Percentiles rank a stretch among this genome's conserved stretches.
Conservation (phyloP, 2,329 filamentous ascomycete genomes). For the Calycina herbarum region DNA sequence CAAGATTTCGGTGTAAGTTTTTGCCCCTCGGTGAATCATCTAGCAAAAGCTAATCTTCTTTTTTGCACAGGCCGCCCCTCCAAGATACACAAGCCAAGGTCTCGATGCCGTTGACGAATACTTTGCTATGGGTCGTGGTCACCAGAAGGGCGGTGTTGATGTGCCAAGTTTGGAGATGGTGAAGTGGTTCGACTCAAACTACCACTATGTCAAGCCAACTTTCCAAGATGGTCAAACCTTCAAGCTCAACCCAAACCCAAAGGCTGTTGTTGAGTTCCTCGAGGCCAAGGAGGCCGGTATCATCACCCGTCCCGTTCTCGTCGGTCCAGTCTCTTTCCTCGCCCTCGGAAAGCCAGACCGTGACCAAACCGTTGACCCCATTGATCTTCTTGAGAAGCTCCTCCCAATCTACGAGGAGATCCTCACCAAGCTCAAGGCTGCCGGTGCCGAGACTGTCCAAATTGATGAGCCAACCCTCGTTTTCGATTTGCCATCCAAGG, state of each 20-base stretch:
- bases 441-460: slow-evolving; percentile 94
- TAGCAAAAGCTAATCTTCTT: slow-evolving; percentile 20
- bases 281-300: slow-evolving; percentile 99
- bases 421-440: slow-evolving; percentile 88
- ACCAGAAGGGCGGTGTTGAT: slow-evolving; percentile 92
- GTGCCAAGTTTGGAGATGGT: slow-evolving; percentile 98
- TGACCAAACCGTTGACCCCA: slow-evolving; percentile 88
- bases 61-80: slow-evolving; percentile 70
- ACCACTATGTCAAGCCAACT: slow-evolving; percentile 99
- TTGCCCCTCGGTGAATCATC: slow-evolving; percentile 6
- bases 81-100: slow-evolving; percentile 88
- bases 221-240: slow-evolving; percentile 96
- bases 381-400: slow-evolving; percentile 89
- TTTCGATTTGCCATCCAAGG: slow-evolving; percentile 85
- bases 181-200: slow-evolving; percentile 99
- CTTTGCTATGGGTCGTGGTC: slow-evolving; percentile 99
- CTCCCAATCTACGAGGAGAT: slow-evolving; percentile 94
- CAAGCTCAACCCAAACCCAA: slow-evolving; percentile 82
- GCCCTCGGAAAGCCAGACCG: slow-evolving; percentile 97
- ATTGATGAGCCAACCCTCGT: slow-evolving; percentile 98
- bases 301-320: slow-evolving; percentile 85
- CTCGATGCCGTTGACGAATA: slow-evolving; percentile 92
- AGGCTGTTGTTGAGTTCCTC: slow-evolving; percentile 90
- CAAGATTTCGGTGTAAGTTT: slow-evolving; percentile 88
- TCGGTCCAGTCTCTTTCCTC: slow-evolving; percentile 97